Evolutionary conservation across 148 eudicot genomes (phyloP), one percentile per base, ranked within the genome.

Genomic region (Nyssa sinensis): DNA sequence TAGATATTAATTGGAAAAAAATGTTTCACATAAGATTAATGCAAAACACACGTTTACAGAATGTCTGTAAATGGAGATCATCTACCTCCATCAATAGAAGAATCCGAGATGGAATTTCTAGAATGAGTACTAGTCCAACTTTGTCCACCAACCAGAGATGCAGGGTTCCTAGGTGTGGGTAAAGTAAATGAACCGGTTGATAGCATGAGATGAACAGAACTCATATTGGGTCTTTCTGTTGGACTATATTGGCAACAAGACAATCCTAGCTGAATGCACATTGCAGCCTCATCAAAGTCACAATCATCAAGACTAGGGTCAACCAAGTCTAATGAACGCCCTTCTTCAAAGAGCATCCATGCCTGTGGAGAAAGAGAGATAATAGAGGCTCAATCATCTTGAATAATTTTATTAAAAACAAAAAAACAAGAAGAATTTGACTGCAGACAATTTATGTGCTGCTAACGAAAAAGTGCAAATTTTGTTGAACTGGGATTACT

Each of bases 61-160:
- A 13, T n/a, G 13, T 13, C 29, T 14, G n/a, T n/a, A n/a, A n/a
- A n/a, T n/a, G n/a, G n/a, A n/a, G n/a, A n/a, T n/a, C n/a, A n/a
- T n/a, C n/a, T 84, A 75, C 98, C 98, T 82, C 91, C 98, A 67
- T 87, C 83, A n/a, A 93, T 27, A 25, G 96, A 93, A 70, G 96
- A 89, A 76, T 74, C 62, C 12, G 98, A 93, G 7, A 93, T 87
- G 4, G 96, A 93, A 81, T 93, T 93, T 75, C 88, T 81, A 8
- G 98, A 93, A 71, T 57, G 74, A 0, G 90, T 93, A 82, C 90
- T 90, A 11, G 66, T n/a, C n/a, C n/a, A 75, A 67, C 65, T 84
- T n/a, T n/a, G n/a, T 0, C 77, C 84, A 6, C 39, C 67, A 25
- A n/a, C n/a, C n/a, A n/a, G n/a, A n/a, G n/a, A n/a, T n/a, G 83